Percentiles rank a stretch among this genome's conserved stretches.
Evolutionary conservation across 78 protist genomes (phyloP).

Genomic region (Dictyostelium intermedium): DNA sequence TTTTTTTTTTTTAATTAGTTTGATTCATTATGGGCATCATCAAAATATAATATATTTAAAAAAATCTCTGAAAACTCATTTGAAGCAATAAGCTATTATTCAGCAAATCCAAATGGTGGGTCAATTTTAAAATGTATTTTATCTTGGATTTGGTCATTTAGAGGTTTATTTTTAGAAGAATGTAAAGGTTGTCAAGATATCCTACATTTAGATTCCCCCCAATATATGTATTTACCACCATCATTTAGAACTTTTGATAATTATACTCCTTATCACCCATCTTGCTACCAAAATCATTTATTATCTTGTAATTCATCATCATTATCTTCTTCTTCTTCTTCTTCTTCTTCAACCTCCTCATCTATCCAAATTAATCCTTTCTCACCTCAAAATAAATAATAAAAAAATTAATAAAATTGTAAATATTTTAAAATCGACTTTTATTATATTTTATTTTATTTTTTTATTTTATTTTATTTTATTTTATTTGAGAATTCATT

Average conservation of each 20-base stretch:
- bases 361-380: neutral
- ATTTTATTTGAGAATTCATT: no score
- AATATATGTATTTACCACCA: slow-evolving; percentile 55
- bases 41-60: slow-evolving; percentile 58
- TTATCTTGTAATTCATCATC: neutral
- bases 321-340: neutral
- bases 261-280: slow-evolving; percentile 61
- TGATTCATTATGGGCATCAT: slow-evolving; percentile 66
- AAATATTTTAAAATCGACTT: no score
- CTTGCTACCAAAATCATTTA: slow-evolving; percentile 42
- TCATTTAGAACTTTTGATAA: slow-evolving; percentile 62
- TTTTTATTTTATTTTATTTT: no score
- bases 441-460: no score
- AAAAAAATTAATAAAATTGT: neutral
- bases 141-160: slow-evolving; percentile 64
- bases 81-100: slow-evolving; percentile 59
- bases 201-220: slow-evolving; percentile 43
- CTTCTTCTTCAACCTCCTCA: neutral
- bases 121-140: slow-evolving; percentile 53
- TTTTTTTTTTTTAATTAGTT: slow-evolving; percentile 13
- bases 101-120: slow-evolving; percentile 10
- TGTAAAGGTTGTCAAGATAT: slow-evolving; percentile 60
- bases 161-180: slow-evolving; percentile 75
- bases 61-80: slow-evolving; percentile 41
- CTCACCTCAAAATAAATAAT: neutral